A percentile compares a stretch with the other conserved stretches of the same genome.
phyloP scores from a whole-genome alignment of 1,284 basidiomycete species.

The Irpex sp. region DNA sequence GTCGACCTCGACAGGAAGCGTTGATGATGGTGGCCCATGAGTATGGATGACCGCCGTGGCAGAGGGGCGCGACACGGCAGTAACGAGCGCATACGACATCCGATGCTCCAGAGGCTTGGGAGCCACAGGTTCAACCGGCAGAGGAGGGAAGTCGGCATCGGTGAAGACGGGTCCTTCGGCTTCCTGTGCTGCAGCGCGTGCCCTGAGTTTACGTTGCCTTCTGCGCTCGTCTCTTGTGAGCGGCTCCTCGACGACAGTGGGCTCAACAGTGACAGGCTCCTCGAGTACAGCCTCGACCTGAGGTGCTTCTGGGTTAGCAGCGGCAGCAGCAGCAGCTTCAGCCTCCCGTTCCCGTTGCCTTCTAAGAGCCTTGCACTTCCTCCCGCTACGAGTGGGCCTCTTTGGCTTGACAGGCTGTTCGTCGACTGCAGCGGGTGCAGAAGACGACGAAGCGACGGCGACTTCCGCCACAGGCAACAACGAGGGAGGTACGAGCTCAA shows the following conservation, averaged over 20 bases:
- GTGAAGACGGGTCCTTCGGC: neutral
- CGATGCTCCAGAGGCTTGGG: neutral
- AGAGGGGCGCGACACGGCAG: neutral
- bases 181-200: neutral
- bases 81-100: neutral
- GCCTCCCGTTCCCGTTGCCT: neutral
- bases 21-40: neutral
- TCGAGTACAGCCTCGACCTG: neutral
- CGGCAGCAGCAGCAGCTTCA: neutral
- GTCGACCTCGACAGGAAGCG: neutral
- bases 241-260: neutral
- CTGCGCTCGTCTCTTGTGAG: neutral
- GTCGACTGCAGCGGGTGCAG: neutral
- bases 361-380: neutral
- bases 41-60: neutral
- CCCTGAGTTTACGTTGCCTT: neutral
- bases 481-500: too few relatives aligned
- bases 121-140: neutral
- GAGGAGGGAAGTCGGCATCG: neutral
- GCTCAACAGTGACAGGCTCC: neutral
- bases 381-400: neutral
- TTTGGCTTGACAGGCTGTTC: neutral
- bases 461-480: neutral
- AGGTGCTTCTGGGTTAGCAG: neutral
- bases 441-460: neutral